Evolutionary conservation across 257 asterid genomes (phyloP), one percentile per base, ranked within the genome.

Genomic region (Verbena officinalis): DNA sequence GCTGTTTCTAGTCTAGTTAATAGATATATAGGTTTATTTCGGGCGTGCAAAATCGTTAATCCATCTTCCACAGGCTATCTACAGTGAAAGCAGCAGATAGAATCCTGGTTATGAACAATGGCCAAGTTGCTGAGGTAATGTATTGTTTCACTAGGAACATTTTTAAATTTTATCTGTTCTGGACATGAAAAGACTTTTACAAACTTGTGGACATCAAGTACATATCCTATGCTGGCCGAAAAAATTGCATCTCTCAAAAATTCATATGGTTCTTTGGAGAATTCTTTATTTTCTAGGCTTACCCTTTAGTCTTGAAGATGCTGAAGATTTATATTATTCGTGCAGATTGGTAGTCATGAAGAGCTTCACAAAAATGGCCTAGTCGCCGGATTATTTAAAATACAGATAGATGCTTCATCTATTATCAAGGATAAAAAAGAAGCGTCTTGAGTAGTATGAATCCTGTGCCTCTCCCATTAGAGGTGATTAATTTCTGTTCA

Each of bases 71-170:
- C 75, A 80, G 86, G 80, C 39, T 78, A 67, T 78, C 84, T 30
- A 75, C 82, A 17, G 50, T 82, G 59, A 71, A 49, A 73, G 72
- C 63, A 16, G 88, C 84, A 14, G 81, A 82, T 38, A 82, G 59
- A 64, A 74, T 82, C 52, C 58, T 82, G 61, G 85, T 79, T 39
- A 78, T 82, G 75, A 56, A 76, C 20, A 14, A 58, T 2, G 84
- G 87, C 2, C 71, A 54, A 67, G 64, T 78, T 60, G 83, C 73
- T 16, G 84, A 78, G 82, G 87, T 78, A 60, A 69, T 66, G 39
- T 36, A 45, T 64, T 43, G 13, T 42, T 42, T 48, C 49, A 39
- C 55, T 21, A 44, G 7, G 12, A 45, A 33, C 15, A 8, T 21
- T 5, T 21, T 31, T 19, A 59, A 33, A 0, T 16, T 44, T 36